Evolutionary conservation across 2,329 filamentous ascomycete species (phyloP).

Genomic region (Diaporthe eres): DNA sequence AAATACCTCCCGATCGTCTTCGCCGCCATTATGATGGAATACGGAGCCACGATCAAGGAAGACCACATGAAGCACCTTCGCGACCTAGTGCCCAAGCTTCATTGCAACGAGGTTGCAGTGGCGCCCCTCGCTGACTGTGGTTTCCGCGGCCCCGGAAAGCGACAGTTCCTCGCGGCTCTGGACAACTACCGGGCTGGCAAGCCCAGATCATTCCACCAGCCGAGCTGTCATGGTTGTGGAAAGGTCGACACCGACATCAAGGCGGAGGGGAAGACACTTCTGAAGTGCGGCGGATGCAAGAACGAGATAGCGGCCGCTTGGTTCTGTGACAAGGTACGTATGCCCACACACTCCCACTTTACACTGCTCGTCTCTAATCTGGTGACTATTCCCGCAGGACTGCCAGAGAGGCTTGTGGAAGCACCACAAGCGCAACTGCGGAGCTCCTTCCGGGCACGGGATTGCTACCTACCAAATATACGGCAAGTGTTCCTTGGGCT

Average conservation of each 20-base stretch:
- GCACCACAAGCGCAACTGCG: constrained; percentile 40
- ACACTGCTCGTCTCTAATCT: background rate
- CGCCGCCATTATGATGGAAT: constrained; percentile 45
- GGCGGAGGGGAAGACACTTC: constrained; percentile 16
- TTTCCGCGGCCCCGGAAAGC: constrained; percentile 43
- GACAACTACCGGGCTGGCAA: constrained; percentile 44
- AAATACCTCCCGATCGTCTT: constrained; percentile 43
- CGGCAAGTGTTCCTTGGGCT: background rate
- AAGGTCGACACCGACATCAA: constrained; percentile 31
- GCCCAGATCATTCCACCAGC: constrained; percentile 42
- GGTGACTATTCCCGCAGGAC: constrained; percentile 11
- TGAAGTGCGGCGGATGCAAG: constrained; percentile 43
- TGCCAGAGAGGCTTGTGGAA: constrained; percentile 42
- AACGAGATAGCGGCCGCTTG: constrained; percentile 41
- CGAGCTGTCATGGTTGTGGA: constrained; percentile 36
- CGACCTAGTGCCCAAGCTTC: constrained; percentile 38
- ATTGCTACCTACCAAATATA: background rate
- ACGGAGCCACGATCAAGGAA: constrained; percentile 44
- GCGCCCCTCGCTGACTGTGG: constrained; percentile 27
- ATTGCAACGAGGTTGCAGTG: constrained; percentile 29
- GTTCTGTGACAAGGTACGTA: constrained; percentile 40
- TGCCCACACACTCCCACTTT: background rate
- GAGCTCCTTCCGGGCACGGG: background rate
- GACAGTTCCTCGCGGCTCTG: constrained; percentile 45
- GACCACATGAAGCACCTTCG: constrained; percentile 42